Conservation (phyloP, 2,329 filamentous ascomycete genomes). For the Metarhizium sp. region DNA sequence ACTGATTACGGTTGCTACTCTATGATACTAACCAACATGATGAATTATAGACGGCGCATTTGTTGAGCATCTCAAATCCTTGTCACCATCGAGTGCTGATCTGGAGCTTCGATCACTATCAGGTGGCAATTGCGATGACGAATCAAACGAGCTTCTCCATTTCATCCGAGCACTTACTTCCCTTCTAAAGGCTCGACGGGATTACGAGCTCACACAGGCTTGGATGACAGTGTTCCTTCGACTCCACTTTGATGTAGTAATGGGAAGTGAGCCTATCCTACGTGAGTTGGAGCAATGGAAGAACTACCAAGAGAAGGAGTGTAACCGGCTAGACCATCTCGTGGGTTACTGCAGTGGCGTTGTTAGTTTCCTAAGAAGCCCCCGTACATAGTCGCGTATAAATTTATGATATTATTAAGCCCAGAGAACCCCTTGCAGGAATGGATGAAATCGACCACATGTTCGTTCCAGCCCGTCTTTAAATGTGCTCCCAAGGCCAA, state of each 20-base stretch:
- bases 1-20: constrained; percentile 2
- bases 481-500: too few relatives aligned
- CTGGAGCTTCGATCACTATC: constrained; percentile 79
- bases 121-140: constrained; percentile 31
- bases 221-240: constrained; percentile 96
- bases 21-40: constrained; percentile 12
- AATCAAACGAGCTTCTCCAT: constrained; percentile 60
- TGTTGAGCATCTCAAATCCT: constrained; percentile 67
- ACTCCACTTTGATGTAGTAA: constrained; percentile 56
- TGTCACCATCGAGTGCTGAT: constrained; percentile 79
- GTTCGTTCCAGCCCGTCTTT: too few relatives aligned
- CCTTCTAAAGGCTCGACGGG: constrained; percentile 57
- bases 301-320: constrained; percentile 61
- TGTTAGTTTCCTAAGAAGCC: constrained; percentile 66
- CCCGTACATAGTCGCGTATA: constrained; percentile 19
- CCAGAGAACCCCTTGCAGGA: neutral
- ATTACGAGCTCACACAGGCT: constrained; percentile 90
- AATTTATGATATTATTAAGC: neutral
- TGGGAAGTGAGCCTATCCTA: constrained; percentile 43
- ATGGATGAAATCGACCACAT: too few relatives aligned
- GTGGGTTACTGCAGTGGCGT: constrained; percentile 86
- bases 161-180: constrained; percentile 77
- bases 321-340: constrained; percentile 59
- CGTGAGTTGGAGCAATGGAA: constrained; percentile 61
- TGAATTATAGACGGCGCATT: constrained; percentile 47